Percentiles rank a stretch among this genome's conserved stretches.
phyloP scores from a whole-genome alignment of 2,329 filamentous ascomycete species.

The Aspergillus glaucus region DNA sequence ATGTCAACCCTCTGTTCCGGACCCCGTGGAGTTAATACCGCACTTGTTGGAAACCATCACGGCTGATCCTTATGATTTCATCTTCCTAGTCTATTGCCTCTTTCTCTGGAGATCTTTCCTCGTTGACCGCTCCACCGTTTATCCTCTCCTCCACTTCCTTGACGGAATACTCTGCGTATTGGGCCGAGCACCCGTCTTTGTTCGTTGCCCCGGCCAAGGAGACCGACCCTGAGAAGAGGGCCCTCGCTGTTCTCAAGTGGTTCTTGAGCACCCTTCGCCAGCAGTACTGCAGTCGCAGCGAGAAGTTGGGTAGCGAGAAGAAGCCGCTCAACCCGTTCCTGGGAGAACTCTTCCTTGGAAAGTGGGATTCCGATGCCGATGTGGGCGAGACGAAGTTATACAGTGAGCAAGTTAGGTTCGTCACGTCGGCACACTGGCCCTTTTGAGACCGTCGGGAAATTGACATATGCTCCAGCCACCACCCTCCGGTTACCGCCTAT shows the following conservation, averaged over 20 bases:
- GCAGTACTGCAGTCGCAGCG: conserved; percentile 68
- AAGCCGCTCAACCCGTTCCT: conserved; percentile 96
- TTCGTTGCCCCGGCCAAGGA: conserved; percentile 79
- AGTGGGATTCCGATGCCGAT: conserved; percentile 68
- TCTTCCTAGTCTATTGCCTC: conserved; percentile 59
- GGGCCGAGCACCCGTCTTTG: conserved; percentile 70
- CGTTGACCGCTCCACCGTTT: conserved; percentile 73
- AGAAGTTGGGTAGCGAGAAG: conserved; percentile 85
- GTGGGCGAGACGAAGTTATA: conserved; percentile 75
- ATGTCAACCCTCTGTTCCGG: not conserved
- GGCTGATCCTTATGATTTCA: not conserved
- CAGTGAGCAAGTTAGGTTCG: conserved; percentile 80
- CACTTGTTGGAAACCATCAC: not conserved
- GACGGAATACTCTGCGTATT: conserved; percentile 76
- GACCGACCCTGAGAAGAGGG: conserved; percentile 71
- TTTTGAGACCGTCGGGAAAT: not conserved
- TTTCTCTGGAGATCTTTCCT: conserved; percentile 76
- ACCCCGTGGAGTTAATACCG: not conserved
- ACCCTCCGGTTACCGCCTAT: conserved; percentile 92
- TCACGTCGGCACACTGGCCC: not conserved
- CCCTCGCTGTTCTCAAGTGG: conserved; percentile 88
- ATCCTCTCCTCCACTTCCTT: conserved; percentile 73
- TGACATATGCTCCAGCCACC: conserved; percentile 53
- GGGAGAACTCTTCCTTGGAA: conserved; percentile 87
- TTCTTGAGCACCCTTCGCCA: conserved; percentile 90